A percentile compares a stretch with the other conserved stretches of the same genome.
Evolutionary conservation across 352 stramenopile species (phyloP).

Genomic region (Pythium chondricola): DNA sequence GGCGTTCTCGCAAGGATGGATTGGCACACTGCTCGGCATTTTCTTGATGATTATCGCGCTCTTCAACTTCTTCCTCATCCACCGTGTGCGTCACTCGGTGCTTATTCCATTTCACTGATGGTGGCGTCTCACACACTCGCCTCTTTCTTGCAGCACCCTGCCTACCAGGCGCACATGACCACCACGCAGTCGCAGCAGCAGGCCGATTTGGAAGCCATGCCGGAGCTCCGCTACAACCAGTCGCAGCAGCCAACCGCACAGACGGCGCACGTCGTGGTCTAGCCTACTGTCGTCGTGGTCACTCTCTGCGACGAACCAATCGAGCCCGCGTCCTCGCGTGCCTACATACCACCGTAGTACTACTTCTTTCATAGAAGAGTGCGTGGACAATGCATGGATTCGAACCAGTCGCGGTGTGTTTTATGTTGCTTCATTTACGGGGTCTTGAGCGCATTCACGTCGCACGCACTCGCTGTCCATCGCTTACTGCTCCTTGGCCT

Average conservation of each 20-base stretch:
- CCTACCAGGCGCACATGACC: conserved; percentile 73
- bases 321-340: too few relatives aligned
- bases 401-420: too few relatives aligned
- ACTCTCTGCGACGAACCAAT: too few relatives aligned
- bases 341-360: too few relatives aligned
- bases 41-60: conserved; percentile 71
- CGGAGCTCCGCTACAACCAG: conserved; percentile 78
- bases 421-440: too few relatives aligned
- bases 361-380: too few relatives aligned
- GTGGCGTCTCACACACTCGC: too few relatives aligned
- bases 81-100: conserved; percentile 59
- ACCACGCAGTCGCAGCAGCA: conserved; percentile 51
- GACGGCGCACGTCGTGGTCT: conserved; percentile 57
- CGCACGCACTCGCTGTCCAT: too few relatives aligned
- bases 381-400: too few relatives aligned
- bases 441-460: too few relatives aligned
- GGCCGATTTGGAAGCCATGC: conserved; percentile 65
- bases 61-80: conserved; percentile 88
- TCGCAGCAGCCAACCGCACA: conserved; percentile 29
- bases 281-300: too few relatives aligned
- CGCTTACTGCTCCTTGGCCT: conserved; percentile 55
- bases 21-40: conserved; percentile 66
- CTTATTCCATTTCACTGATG: too few relatives aligned
- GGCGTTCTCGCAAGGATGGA: conserved; percentile 71
- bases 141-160: conserved; percentile 43